These are phyloP conservation scores for Deinandra increscens DNA, from an alignment of 129 eudicot species.

Conservation along the genomic window DNA sequence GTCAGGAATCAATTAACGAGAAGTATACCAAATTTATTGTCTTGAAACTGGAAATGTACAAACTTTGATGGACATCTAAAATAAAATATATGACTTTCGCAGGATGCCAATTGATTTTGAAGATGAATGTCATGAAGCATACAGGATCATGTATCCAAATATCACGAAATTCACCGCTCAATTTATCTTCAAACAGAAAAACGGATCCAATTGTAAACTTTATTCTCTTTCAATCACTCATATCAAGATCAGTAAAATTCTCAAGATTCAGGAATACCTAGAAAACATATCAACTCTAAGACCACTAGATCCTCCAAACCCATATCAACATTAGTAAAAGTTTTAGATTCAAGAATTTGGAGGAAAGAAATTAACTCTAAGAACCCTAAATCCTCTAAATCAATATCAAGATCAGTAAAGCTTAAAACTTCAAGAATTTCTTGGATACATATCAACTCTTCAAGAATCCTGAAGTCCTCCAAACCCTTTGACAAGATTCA, in stretches of 20 bases:
- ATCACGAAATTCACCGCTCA: not conserved
- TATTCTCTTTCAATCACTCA: not conserved
- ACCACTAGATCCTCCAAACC: not conserved
- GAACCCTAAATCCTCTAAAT: constrained; percentile 8
- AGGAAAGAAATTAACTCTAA: not conserved
- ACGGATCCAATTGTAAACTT: not conserved
- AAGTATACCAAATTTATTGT: not conserved
- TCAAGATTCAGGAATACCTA: too few species aligned
- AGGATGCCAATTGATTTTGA: not conserved
- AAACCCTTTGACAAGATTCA: not conserved
- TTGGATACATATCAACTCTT: not conserved
- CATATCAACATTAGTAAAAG: constrained; percentile 1
- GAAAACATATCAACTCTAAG: not conserved
- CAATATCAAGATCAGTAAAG: constrained; percentile 3
- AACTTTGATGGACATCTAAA: not conserved
- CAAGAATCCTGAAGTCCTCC: not conserved
- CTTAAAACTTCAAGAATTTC: not conserved
- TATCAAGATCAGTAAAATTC: constrained; percentile 7
- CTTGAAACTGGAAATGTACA: not conserved
- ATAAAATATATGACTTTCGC: not conserved
- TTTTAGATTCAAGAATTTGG: not conserved
- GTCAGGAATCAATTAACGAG: not conserved
- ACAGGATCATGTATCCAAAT: not conserved
- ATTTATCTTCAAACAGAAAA: constrained; percentile 1
- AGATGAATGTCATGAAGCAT: not conserved